Evolutionary conservation across 371 early-diverging fungal genomes (phyloP).

Genomic region (Apophysomyces sp.): DNA sequence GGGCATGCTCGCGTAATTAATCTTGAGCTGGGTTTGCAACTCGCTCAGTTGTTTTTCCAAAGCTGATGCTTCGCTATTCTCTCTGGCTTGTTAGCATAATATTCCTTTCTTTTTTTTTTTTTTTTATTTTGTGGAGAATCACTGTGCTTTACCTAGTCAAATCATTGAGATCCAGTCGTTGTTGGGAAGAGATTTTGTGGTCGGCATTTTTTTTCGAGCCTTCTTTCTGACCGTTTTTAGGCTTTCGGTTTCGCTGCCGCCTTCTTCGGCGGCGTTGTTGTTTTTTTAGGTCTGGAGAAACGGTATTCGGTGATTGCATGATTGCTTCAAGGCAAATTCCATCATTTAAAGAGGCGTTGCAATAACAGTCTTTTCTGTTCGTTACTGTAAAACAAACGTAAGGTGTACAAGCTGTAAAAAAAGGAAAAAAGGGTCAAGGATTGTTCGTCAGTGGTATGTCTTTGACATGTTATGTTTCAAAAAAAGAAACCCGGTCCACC

Average conservation of each 20-base stretch:
- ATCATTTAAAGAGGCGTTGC: slow-evolving; percentile 10
- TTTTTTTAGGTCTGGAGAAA: slow-evolving; percentile 29
- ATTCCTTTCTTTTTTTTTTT: not conserved
- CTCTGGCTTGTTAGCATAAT: not conserved
- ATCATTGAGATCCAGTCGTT: slow-evolving; percentile 15
- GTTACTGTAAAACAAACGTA: not conserved
- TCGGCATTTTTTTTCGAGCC: not conserved
- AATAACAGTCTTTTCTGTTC: not conserved
- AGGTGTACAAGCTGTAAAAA: not conserved
- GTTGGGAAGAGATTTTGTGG: not conserved
- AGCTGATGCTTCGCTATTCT: slow-evolving; percentile 44
- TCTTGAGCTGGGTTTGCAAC: slow-evolving; percentile 41
- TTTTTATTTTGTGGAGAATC: not conserved
- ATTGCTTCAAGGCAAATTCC: slow-evolving; percentile 18
- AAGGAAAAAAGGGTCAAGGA: not conserved
- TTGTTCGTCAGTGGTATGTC: not conserved
- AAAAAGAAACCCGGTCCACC: too few relatives aligned
- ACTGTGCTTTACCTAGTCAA: slow-evolving; percentile 21
- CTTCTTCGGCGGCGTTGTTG: slow-evolving; percentile 28
- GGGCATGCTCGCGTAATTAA: slow-evolving; percentile 36
- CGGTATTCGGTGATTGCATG: slow-evolving; percentile 17
- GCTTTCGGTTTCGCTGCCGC: slow-evolving; percentile 29
- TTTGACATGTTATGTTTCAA: not conserved
- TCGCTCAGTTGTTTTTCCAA: slow-evolving; percentile 46
- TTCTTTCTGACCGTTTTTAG: slow-evolving; percentile 7